Conservation (phyloP, 148 eudicot genomes). For the Chenopodium berlandieri region DNA sequence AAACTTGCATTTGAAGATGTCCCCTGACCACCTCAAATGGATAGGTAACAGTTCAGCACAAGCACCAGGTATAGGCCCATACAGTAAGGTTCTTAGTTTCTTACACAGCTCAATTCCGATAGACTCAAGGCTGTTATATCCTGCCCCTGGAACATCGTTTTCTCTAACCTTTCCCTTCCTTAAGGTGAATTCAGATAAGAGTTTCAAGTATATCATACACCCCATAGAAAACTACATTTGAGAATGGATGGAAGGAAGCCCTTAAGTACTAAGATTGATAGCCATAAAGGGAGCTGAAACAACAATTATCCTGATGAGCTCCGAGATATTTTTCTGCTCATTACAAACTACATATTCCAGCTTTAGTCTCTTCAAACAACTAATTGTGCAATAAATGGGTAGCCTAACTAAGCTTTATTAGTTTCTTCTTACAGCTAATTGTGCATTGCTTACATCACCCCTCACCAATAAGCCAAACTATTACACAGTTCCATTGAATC, state of each 20-base stretch:
- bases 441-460: too few relatives aligned
- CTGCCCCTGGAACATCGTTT: constrained; percentile 48
- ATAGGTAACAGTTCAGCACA: constrained; percentile 70
- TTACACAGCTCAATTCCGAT: constrained; percentile 54
- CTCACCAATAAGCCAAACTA: too few relatives aligned
- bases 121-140: constrained; percentile 52
- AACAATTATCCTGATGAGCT: constrained; percentile 49
- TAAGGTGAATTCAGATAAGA: constrained; percentile 55
- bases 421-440: too few relatives aligned
- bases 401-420: too few relatives aligned
- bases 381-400: too few relatives aligned
- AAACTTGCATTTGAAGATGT: constrained; percentile 59
- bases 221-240: constrained; percentile 68
- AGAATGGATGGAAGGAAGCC: constrained; percentile 64
- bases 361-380: too few relatives aligned
- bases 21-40: constrained; percentile 71
- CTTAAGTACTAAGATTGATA: constrained; percentile 59
- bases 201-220: constrained; percentile 63
- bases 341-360: constrained; percentile 52
- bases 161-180: constrained; percentile 29
- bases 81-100: constrained; percentile 38
- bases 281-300: constrained; percentile 68
- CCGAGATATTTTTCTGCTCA: constrained; percentile 54
- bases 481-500: too few relatives aligned
- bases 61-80: constrained; percentile 76